Conservation (phyloP, 345 rosid species). For the Syzygium oleosum region DNA sequence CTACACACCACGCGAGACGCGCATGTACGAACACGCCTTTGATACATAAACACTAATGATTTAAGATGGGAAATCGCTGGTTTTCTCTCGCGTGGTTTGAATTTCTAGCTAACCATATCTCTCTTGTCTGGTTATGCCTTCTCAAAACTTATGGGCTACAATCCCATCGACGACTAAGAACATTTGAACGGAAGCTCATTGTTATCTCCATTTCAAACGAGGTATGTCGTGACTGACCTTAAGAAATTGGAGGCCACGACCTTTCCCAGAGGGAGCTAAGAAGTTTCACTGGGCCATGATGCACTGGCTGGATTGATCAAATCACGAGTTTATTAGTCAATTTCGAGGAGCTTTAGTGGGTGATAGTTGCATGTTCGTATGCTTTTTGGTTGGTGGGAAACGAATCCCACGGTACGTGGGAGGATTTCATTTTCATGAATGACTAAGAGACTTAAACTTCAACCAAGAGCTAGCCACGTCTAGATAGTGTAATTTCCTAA, state of each 20-base stretch:
- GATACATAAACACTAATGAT: neutral
- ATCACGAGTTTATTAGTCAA: neutral
- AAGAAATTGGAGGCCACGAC: no score
- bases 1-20: neutral
- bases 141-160: no score
- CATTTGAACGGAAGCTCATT: no score
- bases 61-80: neutral
- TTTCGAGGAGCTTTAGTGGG: neutral
- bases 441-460: neutral
- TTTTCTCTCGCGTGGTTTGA: neutral
- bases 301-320: neutral
- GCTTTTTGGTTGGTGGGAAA: neutral
- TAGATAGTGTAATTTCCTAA: neutral
- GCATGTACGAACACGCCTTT: neutral
- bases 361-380: neutral
- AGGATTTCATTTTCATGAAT: neutral
- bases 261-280: no score
- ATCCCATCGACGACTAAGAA: no score
- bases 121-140: neutral
- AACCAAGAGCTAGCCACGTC: neutral
- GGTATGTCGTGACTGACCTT: no score
- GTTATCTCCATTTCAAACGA: no score
- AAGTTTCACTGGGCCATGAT: neutral
- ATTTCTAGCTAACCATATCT: neutral
- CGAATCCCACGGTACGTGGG: neutral